A percentile compares a stretch with the other conserved stretches of the same genome.
Evolutionary conservation across 2,329 filamentous ascomycete species (phyloP).

Genomic region (Davidsoniella neocaledoniae): DNA sequence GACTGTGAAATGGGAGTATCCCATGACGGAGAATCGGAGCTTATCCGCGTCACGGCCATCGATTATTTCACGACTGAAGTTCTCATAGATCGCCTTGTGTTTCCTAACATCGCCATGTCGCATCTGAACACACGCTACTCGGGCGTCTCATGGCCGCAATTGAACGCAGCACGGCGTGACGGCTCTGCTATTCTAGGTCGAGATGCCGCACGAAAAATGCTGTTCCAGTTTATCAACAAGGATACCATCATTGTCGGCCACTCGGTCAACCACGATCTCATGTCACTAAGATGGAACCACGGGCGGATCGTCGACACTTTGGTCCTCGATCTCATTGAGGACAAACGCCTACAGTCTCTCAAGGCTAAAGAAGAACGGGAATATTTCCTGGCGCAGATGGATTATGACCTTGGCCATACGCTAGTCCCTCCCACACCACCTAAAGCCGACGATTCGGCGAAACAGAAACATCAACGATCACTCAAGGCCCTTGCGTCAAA

Average conservation of each 20-base stretch:
- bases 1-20: conserved; percentile 40
- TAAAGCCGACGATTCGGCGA: not conserved
- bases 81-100: conserved; percentile 34
- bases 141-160: conserved; percentile 26
- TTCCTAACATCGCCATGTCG: conserved; percentile 26
- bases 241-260: conserved; percentile 34
- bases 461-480: conserved; percentile 17
- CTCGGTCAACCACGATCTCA: conserved; percentile 25
- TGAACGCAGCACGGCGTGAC: conserved; percentile 21
- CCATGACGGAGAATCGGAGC: conserved; percentile 26
- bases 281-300: conserved; percentile 32
- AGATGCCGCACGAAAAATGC: conserved; percentile 23
- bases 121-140: conserved; percentile 35
- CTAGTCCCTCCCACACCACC: not conserved
- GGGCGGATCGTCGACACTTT: conserved; percentile 27
- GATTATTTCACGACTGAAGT: conserved; percentile 33
- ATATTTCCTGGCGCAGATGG: not conserved
- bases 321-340: conserved; percentile 18
- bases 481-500: conserved; percentile 24
- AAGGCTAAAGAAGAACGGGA: conserved; percentile 13
- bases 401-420: not conserved
- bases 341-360: conserved; percentile 7
- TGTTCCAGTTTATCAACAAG: conserved; percentile 28
- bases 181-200: conserved; percentile 24
- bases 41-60: conserved; percentile 34